These are phyloP conservation scores for Hyphopichia burtonii DNA, from an alignment of 1,139 yeast genomes.

Conservation along the genomic window DNA sequence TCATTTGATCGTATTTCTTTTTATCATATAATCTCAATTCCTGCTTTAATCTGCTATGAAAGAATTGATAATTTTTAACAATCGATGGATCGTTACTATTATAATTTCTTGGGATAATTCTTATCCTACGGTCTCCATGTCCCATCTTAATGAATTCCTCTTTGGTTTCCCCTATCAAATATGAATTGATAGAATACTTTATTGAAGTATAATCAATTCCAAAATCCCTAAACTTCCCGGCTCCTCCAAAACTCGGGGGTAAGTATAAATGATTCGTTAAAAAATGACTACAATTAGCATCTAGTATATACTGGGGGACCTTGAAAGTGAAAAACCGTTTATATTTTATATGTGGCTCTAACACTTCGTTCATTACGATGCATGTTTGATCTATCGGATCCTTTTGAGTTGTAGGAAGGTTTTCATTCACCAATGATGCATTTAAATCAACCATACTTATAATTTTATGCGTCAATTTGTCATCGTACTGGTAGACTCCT, in stretches of 20 bases:
- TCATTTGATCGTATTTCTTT: neutral
- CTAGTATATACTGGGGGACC: conserved; percentile 1
- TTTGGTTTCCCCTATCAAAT: neutral
- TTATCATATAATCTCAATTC: conserved; percentile 1
- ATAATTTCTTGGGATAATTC: neutral
- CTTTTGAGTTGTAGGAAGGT: neutral
- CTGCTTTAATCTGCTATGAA: neutral
- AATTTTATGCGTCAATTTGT: conserved; percentile 1
- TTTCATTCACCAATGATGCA: conserved; percentile 1
- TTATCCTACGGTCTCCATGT: neutral
- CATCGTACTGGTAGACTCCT: conserved; percentile 2
- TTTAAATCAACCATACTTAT: conserved; percentile 2
- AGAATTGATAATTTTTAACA: neutral
- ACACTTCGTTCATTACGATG: neutral
- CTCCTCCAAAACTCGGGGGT: conserved; percentile 3
- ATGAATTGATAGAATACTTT: neutral
- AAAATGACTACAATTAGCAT: conserved; percentile 1
- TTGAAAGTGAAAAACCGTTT: conserved; percentile 4
- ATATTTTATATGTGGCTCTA: conserved; percentile 1
- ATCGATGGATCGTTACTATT: neutral
- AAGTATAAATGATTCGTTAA: neutral
- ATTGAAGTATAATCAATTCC: conserved; percentile 1
- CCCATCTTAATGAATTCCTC: neutral
- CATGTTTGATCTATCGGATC: conserved; percentile 1
- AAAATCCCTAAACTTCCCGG: conserved; percentile 2